These are phyloP conservation scores for Deinandra increscens DNA, from an alignment of 129 eudicot species.

Conservation along the genomic window DNA sequence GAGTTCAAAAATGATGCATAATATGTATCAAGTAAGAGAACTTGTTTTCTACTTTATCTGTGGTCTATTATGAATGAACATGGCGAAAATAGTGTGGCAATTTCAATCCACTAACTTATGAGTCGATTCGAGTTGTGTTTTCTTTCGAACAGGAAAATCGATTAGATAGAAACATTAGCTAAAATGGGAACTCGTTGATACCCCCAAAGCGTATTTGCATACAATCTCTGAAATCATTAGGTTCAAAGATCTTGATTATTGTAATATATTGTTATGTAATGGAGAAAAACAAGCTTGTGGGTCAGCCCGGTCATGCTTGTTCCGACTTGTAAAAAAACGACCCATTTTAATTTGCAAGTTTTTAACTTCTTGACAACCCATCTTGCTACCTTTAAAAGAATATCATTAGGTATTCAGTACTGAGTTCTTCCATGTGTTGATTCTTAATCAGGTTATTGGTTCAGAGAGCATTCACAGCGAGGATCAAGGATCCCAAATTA, in stretches of 20 bases:
- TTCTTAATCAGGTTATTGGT: slow-evolving; percentile 59
- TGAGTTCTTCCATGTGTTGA: slow-evolving; percentile 8
- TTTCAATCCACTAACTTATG: not conserved
- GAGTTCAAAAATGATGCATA: not conserved
- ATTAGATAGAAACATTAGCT: not conserved
- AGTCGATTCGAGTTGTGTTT: not conserved
- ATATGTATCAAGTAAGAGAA: too few relatives aligned
- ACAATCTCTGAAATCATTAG: not conserved
- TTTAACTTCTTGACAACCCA: not conserved
- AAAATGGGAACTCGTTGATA: not conserved
- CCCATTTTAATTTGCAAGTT: not conserved
- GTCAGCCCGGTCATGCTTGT: not conserved
- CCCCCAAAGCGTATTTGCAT: not conserved
- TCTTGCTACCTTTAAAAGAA: not conserved
- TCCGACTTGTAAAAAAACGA: not conserved
- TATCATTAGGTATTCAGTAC: slow-evolving; percentile 2
- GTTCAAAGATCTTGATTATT: not conserved
- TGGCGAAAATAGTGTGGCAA: too few relatives aligned
- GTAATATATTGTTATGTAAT: not conserved
- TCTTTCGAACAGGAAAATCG: not conserved
- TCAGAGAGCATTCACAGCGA: slow-evolving; percentile 69
- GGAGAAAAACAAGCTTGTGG: not conserved
- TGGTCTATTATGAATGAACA: not conserved
- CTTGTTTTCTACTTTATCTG: not conserved
- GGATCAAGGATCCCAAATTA: slow-evolving; percentile 69